Conservation (phyloP, 2,329 filamentous ascomycete species). For the Dactylellina haptotyla region DNA sequence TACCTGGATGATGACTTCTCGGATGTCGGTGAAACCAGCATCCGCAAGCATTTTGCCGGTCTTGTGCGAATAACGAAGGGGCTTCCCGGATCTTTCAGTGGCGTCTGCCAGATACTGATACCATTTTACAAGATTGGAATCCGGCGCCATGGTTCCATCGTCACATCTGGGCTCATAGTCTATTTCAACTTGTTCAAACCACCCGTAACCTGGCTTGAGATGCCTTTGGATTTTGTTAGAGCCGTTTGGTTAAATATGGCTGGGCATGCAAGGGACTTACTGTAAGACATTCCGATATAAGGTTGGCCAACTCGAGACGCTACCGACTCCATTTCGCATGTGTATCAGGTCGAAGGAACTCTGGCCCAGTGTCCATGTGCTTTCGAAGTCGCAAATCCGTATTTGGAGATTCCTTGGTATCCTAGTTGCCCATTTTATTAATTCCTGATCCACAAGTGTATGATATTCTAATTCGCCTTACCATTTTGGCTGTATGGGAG, state of each 20-base stretch:
- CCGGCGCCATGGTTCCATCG: conserved; percentile 69
- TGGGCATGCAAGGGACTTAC: conserved; percentile 64
- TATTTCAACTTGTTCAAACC: conserved; percentile 88
- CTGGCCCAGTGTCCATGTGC: conserved; percentile 74
- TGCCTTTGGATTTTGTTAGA: conserved; percentile 66
- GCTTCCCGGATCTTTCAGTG: conserved; percentile 72
- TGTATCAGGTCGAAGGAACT: conserved; percentile 85
- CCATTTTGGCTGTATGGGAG: conserved; percentile 61
- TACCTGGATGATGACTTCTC: conserved; percentile 74
- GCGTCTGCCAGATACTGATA: conserved; percentile 74
- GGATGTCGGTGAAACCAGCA: conserved; percentile 82
- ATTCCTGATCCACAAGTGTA: neutral
- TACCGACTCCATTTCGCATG: conserved; percentile 80
- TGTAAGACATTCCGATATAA: conserved; percentile 77
- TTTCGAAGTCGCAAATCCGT: conserved; percentile 79
- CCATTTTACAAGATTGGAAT: conserved; percentile 74
- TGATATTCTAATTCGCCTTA: neutral
- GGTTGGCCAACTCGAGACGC: conserved; percentile 77
- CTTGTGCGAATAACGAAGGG: conserved; percentile 71
- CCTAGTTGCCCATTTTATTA: conserved; percentile 63
- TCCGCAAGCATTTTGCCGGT: conserved; percentile 72
- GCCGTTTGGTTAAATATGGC: too few species aligned
- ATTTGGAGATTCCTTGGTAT: conserved; percentile 74
- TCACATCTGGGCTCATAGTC: conserved; percentile 81
- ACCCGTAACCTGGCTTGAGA: conserved; percentile 77